These are phyloP conservation scores for Chrysoporthe deuterocubensis DNA, from an alignment of 2,329 filamentous ascomycete genomes.

Conservation along the genomic window DNA sequence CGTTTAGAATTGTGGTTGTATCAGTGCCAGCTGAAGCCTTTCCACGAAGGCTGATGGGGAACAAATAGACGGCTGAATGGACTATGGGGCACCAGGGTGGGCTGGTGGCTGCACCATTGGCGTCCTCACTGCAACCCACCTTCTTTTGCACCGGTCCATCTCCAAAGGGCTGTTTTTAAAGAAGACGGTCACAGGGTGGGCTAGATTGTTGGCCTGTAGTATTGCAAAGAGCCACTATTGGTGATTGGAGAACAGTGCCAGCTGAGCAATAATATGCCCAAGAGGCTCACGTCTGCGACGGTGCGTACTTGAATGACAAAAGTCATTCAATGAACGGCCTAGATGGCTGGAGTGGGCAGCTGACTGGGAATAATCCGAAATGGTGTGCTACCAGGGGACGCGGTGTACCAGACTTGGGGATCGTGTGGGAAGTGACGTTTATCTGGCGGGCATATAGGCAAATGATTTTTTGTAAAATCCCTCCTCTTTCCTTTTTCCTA, in stretches of 20 bases:
- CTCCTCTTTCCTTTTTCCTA: background rate
- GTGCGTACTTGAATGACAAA: background rate
- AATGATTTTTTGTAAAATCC: background rate
- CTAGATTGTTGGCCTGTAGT: too few relatives aligned
- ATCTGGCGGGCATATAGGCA: background rate
- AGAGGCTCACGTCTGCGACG: background rate
- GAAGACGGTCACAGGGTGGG: background rate
- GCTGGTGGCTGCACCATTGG: background rate
- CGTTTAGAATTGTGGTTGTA: background rate
- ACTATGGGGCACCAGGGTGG: background rate
- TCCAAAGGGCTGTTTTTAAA: background rate
- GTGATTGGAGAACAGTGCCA: background rate
- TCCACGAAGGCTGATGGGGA: background rate
- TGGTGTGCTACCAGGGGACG: background rate
- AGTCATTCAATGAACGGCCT: background rate
- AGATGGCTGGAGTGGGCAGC: background rate
- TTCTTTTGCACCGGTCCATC: background rate
- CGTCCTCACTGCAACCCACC: background rate
- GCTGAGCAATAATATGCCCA: background rate
- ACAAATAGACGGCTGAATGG: background rate
- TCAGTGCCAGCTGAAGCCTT: background rate
- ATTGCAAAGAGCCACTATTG: too few relatives aligned
- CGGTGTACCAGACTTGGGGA: background rate
- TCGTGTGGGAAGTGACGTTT: background rate
- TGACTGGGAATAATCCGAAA: background rate